These are phyloP conservation scores for Trichosporon asahii DNA, from an alignment of 1,284 basidiomycete genomes.

Conservation along the genomic window DNA sequence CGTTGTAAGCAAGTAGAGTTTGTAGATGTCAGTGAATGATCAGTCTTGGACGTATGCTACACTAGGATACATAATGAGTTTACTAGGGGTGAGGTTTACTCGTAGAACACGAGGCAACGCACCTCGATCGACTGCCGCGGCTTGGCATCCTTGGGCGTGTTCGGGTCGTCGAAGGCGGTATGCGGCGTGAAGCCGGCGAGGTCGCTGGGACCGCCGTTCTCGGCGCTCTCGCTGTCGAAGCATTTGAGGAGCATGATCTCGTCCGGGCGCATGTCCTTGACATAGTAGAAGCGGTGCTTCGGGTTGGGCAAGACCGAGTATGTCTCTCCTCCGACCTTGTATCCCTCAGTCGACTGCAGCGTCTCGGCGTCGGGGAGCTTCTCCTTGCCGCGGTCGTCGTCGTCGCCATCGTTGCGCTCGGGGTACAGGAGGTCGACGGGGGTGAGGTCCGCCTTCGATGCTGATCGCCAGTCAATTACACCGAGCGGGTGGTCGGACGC, in stretches of 20 bases:
- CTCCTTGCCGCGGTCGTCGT: slow-evolving; percentile 25
- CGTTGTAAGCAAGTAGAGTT: background rate
- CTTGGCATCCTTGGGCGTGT: slow-evolving; percentile 18
- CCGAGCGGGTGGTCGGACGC: slow-evolving; percentile 21
- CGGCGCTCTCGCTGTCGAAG: slow-evolving; percentile 21
- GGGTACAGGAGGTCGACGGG: slow-evolving; percentile 24
- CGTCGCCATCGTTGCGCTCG: slow-evolving; percentile 14
- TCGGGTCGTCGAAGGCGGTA: slow-evolving; percentile 23
- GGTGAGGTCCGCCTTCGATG: slow-evolving; percentile 14
- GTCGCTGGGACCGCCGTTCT: slow-evolving; percentile 12
- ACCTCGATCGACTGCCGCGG: slow-evolving; percentile 28
- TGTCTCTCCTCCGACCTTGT: slow-evolving; percentile 24
- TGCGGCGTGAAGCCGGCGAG: slow-evolving; percentile 25
- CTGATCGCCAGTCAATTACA: slow-evolving; percentile 24
- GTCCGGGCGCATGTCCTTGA: slow-evolving; percentile 25
- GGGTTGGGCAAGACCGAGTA: slow-evolving; percentile 21
- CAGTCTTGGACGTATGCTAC: background rate
- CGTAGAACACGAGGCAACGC: slow-evolving; percentile 26
- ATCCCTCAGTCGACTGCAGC: slow-evolving; percentile 12
- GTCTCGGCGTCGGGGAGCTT: background rate
- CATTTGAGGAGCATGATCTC: slow-evolving; percentile 30
- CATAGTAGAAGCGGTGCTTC: slow-evolving; percentile 22
- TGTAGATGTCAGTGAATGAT: background rate
- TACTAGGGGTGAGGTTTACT: background rate
- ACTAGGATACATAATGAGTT: background rate